These are phyloP conservation scores for Choiromyces venosus DNA, from an alignment of 495 filamentous ascomycete genomes.

Conservation along the genomic window DNA sequence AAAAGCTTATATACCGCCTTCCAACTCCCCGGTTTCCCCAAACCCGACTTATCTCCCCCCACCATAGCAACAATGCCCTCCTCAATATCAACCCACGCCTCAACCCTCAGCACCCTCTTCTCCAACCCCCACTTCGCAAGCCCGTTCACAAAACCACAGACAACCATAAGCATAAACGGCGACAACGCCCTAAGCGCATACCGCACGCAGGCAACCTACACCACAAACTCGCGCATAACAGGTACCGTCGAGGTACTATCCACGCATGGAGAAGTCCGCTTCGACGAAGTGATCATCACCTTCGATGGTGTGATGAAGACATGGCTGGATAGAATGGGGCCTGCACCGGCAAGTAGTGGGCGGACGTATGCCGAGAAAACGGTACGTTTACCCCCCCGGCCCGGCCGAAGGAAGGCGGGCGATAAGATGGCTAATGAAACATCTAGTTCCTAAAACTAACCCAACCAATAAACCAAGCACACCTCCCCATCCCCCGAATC, in stretches of 20 bases:
- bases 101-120: not conserved
- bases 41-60: not conserved
- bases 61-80: not conserved
- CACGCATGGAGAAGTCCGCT: slow-evolving; percentile 59
- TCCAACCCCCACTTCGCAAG: slow-evolving; percentile 7
- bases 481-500: slow-evolving; percentile 65
- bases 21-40: not conserved
- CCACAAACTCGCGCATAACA: slow-evolving; percentile 35
- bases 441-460: slow-evolving; percentile 66
- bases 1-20: not conserved
- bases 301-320: slow-evolving; percentile 60
- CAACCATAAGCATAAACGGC: slow-evolving; percentile 24
- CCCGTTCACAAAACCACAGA: slow-evolving; percentile 24
- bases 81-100: not conserved
- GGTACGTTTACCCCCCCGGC: slow-evolving; percentile 45
- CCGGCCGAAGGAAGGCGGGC: too few species aligned
- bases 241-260: slow-evolving; percentile 47
- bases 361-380: slow-evolving; percentile 49
- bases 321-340: slow-evolving; percentile 43
- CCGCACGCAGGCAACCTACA: slow-evolving; percentile 22
- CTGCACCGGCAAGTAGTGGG: slow-evolving; percentile 43
- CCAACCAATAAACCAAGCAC: slow-evolving; percentile 67
- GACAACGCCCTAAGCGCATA: slow-evolving; percentile 20
- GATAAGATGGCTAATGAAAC: slow-evolving; percentile 38
- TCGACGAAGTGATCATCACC: slow-evolving; percentile 74